A percentile compares a stretch with the other conserved stretches of the same genome.
These are phyloP conservation scores for Brassica rapa DNA, from an alignment of 345 rosid genomes.

Conservation along the genomic window DNA sequence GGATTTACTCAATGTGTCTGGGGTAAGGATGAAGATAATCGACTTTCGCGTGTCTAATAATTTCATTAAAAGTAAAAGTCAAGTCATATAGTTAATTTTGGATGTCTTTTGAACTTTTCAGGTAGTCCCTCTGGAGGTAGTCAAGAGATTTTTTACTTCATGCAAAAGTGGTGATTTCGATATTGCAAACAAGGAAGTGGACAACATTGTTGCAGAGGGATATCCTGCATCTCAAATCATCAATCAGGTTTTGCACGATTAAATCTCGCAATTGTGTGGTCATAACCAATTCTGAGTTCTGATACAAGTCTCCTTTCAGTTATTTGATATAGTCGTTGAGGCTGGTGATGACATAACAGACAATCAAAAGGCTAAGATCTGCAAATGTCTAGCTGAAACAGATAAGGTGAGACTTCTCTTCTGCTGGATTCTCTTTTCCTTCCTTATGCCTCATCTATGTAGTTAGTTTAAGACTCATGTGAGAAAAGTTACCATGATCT, in stretches of 20 bases:
- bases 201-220: conserved; percentile 77
- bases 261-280: neutral
- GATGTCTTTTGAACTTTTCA: conserved; percentile 33
- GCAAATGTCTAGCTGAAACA: conserved; percentile 70
- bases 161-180: conserved; percentile 92
- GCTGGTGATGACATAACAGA: conserved; percentile 71
- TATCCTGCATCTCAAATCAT: conserved; percentile 90
- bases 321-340: conserved; percentile 65
- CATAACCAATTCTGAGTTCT: conserved; percentile 13
- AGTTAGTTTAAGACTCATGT: conserved; percentile 10
- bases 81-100: conserved; percentile 17
- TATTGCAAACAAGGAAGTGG: conserved; percentile 83
- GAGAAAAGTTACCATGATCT: neutral
- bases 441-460: neutral
- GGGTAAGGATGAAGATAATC: conserved; percentile 56
- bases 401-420: conserved; percentile 62
- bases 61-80: neutral
- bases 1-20: conserved; percentile 78
- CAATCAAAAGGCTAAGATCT: conserved; percentile 89
- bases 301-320: conserved; percentile 46
- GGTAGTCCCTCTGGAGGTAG: conserved; percentile 77
- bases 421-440: neutral
- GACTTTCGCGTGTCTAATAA: neutral
- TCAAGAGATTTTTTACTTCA: conserved; percentile 55
- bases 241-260: conserved; percentile 53